Percentiles rank a stretch among this genome's conserved stretches.
Conservation (phyloP, 306 rosid species). For the Datisca glomerata region DNA sequence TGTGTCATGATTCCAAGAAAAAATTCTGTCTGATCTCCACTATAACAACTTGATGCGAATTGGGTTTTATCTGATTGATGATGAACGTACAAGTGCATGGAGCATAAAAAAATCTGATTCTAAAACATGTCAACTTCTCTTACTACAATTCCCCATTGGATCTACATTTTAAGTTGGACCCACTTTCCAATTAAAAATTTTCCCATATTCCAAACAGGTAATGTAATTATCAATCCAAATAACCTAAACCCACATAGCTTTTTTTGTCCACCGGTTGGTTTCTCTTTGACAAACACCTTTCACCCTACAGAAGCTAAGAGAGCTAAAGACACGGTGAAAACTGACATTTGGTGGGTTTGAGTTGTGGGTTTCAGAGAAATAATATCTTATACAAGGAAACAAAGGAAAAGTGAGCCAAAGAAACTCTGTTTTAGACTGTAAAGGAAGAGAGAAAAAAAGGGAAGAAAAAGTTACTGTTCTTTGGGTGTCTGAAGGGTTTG, state of each 20-base stretch:
- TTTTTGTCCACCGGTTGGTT: slow-evolving; percentile 15
- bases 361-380: slow-evolving; percentile 32
- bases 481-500: neutral
- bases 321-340: slow-evolving; percentile 45
- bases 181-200: neutral
- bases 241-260: slow-evolving; percentile 1
- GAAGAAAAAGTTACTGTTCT: slow-evolving; percentile 9
- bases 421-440: slow-evolving; percentile 12
- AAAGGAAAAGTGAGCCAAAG: slow-evolving; percentile 16
- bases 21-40: slow-evolving; percentile 34
- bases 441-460: neutral
- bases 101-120: slow-evolving; percentile 31
- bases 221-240: neutral
- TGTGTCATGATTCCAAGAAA: slow-evolving; percentile 11
- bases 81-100: slow-evolving; percentile 10
- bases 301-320: slow-evolving; percentile 29
- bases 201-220: neutral
- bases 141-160: too few species aligned
- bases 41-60: slow-evolving; percentile 30
- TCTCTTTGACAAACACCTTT: slow-evolving; percentile 36
- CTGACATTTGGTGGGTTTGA: slow-evolving; percentile 38
- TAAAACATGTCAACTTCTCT: slow-evolving; percentile 16
- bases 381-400: slow-evolving; percentile 15
- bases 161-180: too few species aligned
- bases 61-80: slow-evolving; percentile 23